phyloP scores from a whole-genome alignment of 345 rosid species.

The Raphanus sativus region DNA sequence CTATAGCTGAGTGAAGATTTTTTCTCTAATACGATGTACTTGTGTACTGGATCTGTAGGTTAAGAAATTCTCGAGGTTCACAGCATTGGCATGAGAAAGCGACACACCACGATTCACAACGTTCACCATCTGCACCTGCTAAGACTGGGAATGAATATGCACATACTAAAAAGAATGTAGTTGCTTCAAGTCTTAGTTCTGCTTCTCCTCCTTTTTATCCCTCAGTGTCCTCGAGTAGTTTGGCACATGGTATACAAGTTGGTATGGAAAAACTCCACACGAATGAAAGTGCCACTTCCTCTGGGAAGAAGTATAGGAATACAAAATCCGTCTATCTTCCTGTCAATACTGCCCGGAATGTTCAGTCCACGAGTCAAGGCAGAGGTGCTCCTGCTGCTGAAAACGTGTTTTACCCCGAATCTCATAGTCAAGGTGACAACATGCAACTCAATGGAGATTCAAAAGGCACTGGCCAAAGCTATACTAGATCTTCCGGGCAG shows the following conservation, averaged over 20 bases:
- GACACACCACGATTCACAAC: constrained; percentile 47
- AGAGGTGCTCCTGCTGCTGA: constrained; percentile 50
- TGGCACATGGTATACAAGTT: constrained; percentile 53
- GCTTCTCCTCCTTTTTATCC: constrained; percentile 99
- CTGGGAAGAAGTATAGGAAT: constrained; percentile 54
- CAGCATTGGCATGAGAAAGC: constrained; percentile 52
- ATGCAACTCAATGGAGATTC: constrained; percentile 44
- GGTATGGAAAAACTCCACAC: constrained; percentile 63
- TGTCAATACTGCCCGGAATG: constrained; percentile 41
- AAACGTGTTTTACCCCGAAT: constrained; percentile 53
- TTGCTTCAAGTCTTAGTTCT: constrained; percentile 76
- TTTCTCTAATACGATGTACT: constrained; percentile 9
- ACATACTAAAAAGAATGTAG: constrained; percentile 48
- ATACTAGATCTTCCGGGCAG: constrained; percentile 47
- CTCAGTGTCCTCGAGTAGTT: constrained; percentile 63
- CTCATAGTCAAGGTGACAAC: constrained; percentile 49
- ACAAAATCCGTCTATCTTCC: constrained; percentile 43
- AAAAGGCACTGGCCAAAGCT: constrained; percentile 47
- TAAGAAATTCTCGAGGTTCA: constrained; percentile 16
- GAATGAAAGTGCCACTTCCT: constrained; percentile 45
- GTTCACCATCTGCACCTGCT: constrained; percentile 38
- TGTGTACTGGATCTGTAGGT: constrained; percentile 39
- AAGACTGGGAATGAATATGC: constrained; percentile 48
- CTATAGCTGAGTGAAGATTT: neutral
- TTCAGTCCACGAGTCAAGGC: constrained; percentile 60